Evolutionary conservation across 495 filamentous ascomycete genomes (phyloP), one percentile per base, ranked within the genome.

Genomic region (Collariella sp.): DNA sequence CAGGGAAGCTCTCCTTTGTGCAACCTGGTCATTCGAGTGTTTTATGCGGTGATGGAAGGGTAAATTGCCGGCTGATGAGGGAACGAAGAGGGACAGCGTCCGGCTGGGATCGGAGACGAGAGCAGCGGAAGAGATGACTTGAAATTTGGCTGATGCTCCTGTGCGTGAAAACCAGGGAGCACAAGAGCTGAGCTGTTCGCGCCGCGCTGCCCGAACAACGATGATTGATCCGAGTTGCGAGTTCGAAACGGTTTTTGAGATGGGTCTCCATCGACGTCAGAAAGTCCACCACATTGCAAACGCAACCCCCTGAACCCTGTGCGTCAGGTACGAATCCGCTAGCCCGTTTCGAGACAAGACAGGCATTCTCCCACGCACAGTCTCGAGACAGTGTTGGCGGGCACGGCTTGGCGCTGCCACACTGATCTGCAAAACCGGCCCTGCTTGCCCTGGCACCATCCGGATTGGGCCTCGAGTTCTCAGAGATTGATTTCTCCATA

Each of bases 241-340:
- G 35, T 20, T 15, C 33, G 22, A 39, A 49, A 53, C 42, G 20
- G 51, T 31, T 29, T 40, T 39, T 47, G 34, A 54, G 46, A 31
- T 41, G 33, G 12, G 15, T 29, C 46, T 48, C 13, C 34, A n/a
- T 39, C 46, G 34, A 22, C 20, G 29, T 36, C 45, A 35, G 45
- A 31, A 34, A 29, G 26, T 9, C n/a, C 34, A 42, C 26, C 15
- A 47, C 38, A 50, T 58, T 48, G 50, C 44, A 46, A 54, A 53
- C 45, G 51, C 38, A 39, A 36, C 52, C 61, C 61, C 60, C 54
- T 60, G 61, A 55, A 39, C 61, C 61, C 42, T 62, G 56, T 36
- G 38, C 54, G 10, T 16, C 56, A 57, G 52, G 60, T 47, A 59
- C 57, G 53, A 34, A 39, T 46, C 26, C 26, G 44, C 56, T 54